Evolutionary conservation across 805 yeast species (phyloP), one percentile per base, ranked within the genome.

Genomic region (Lachancea dasiensis): DNA sequence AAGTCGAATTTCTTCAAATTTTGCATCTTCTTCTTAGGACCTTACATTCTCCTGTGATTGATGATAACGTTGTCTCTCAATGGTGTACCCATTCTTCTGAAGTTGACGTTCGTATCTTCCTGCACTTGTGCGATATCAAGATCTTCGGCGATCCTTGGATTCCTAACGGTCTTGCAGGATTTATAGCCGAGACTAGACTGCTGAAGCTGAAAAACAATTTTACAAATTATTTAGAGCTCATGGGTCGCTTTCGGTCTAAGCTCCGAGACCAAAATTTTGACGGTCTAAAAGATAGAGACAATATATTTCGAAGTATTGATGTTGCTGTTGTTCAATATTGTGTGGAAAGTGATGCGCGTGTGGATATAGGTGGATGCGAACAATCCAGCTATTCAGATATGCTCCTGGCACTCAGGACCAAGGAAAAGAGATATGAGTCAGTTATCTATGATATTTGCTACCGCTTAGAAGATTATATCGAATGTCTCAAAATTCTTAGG

Each of bases 131-230:
- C 11, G 56, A 44, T 6, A 45, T 54, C 16, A 34, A 48, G 13
- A 31, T 53, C 1, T 51, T 44, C 39, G 64, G 63, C 1, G 57
- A 55, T 16, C 29, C 57, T 3, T 59, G 63, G 62, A 39, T 50
- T 11, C 50, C 40, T 34, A 48, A 53, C 28, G 64, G 64, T 1
- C 44, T 61, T 14, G 27, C 44, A 9, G 41, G 40, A 9, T 44
- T 52, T 9, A 32, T 54, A 1, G 27, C 40, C 5, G 51, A 50
- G 25, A 38, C 58, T 7, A 56, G 56, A 25, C 24, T 42, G 9
- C 39, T 61, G 14, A 56, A 54, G 27, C 22, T 61, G 11, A 33
- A 44, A 13, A 46, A 57, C 36, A 60, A 58, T 34, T 48, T 52
- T 19, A 32, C 23, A 13, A 36, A 52, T 32, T 14, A 35, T 5